A percentile compares a stretch with the other conserved stretches of the same genome.
Evolutionary conservation across 129 eudicot species (phyloP).

Genomic region (Mikania micrantha): DNA sequence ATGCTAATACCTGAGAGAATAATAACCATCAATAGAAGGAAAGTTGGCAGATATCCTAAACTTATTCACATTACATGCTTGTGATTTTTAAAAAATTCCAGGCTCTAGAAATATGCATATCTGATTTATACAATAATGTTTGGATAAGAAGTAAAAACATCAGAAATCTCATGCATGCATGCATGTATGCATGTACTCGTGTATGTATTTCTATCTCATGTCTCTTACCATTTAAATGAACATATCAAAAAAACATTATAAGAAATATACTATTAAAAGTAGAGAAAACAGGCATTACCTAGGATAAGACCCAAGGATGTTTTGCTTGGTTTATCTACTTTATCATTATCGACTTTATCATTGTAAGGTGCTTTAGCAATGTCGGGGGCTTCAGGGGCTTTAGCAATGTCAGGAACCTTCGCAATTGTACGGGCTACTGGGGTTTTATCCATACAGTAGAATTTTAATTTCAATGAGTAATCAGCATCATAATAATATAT

Average conservation of each 20-base stretch:
- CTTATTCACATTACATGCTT: neutral
- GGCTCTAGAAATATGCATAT: neutral
- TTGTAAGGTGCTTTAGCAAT: no score
- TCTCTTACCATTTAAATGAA: no score
- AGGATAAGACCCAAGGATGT: neutral
- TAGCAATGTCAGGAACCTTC: neutral
- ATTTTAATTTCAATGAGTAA: neutral
- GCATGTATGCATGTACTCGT: no score
- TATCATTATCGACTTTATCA: no score
- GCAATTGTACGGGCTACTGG: no score
- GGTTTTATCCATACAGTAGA: neutral
- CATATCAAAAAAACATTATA: neutral
- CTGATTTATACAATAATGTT: neutral
- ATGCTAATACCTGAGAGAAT: neutral
- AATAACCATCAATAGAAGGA: neutral
- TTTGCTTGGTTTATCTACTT: neutral
- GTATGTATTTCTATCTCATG: no score
- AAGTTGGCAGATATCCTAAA: neutral
- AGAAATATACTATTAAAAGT: neutral
- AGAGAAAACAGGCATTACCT: neutral
- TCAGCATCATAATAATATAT: neutral
- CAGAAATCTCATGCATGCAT: neutral
- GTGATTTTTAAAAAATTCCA: neutral
- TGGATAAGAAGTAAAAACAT: neutral
- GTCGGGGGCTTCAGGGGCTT: no score